These are phyloP conservation scores for Pyrenochaeta sp. DNA, from an alignment of 2,329 filamentous ascomycete species.

Conservation along the genomic window DNA sequence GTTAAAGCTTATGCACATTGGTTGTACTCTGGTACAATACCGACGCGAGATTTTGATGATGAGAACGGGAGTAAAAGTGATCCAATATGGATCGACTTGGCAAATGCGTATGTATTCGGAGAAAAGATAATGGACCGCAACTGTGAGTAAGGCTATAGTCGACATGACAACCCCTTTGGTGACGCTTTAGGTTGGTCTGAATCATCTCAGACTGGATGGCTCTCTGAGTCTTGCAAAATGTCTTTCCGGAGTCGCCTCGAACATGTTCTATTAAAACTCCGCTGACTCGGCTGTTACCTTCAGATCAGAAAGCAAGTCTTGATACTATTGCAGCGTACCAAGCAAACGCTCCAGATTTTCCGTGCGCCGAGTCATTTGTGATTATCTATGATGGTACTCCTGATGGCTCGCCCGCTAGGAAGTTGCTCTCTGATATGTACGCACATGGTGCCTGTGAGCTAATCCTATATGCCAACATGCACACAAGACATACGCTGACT, in stretches of 20 bases:
- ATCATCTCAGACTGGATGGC: background rate
- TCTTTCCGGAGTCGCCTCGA: no score
- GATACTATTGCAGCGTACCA: no score
- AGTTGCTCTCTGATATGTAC: background rate
- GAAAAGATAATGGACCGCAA: conserved; percentile 9
- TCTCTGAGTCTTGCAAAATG: no score
- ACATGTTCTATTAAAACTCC: no score
- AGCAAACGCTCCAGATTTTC: no score
- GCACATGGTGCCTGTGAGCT: background rate
- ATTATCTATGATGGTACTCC: background rate
- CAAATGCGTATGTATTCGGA: conserved; percentile 9
- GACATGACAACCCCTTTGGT: background rate
- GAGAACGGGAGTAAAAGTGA: background rate
- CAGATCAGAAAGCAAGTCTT: no score
- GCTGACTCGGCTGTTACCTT: no score
- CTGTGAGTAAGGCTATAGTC: conserved; percentile 6
- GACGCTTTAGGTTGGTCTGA: background rate
- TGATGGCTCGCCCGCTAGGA: background rate
- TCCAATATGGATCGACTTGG: background rate
- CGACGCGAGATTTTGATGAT: background rate
- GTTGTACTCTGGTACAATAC: conserved; percentile 5
- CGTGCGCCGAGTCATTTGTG: background rate
- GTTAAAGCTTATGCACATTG: conserved; percentile 6
- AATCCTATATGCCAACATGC: background rate
- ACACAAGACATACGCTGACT: no score